Conservation (phyloP, 768 basidiomycete genomes). For the Ramaria sp. region DNA sequence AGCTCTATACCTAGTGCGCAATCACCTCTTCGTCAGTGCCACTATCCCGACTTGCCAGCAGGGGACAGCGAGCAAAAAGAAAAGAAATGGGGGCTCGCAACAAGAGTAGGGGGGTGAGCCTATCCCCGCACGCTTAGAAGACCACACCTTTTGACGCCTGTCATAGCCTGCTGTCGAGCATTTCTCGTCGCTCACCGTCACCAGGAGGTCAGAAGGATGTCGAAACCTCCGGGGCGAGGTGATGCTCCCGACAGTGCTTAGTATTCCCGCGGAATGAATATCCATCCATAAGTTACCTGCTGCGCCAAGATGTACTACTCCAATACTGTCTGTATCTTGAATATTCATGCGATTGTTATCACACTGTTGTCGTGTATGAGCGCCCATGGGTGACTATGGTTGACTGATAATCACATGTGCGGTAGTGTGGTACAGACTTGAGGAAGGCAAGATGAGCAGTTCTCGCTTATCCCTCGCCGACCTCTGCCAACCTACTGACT, state of each 20-base stretch:
- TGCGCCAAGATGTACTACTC: no score
- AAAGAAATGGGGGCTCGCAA: neutral
- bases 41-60: neutral
- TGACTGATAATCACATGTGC: slow-evolving; percentile 5
- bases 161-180: neutral
- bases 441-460: slow-evolving; percentile 2
- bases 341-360: no score
- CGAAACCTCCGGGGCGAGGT: no score
- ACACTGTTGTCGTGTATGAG: neutral
- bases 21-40: neutral
- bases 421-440: neutral
- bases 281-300: no score
- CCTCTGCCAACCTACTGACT: neutral
- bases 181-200: neutral
- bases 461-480: slow-evolving; percentile 10
- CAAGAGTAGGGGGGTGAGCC: neutral
- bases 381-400: neutral
- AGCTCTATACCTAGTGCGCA: neutral
- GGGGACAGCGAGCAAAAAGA: neutral
- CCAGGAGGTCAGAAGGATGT: no score
- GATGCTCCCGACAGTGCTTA: no score
- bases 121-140: neutral
- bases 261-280: no score
- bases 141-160: neutral
- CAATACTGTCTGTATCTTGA: no score